A percentile compares a stretch with the other conserved stretches of the same genome.
Conservation (phyloP, 192 early-diverging fungal species). For the Entophlyctis luteolus region DNA sequence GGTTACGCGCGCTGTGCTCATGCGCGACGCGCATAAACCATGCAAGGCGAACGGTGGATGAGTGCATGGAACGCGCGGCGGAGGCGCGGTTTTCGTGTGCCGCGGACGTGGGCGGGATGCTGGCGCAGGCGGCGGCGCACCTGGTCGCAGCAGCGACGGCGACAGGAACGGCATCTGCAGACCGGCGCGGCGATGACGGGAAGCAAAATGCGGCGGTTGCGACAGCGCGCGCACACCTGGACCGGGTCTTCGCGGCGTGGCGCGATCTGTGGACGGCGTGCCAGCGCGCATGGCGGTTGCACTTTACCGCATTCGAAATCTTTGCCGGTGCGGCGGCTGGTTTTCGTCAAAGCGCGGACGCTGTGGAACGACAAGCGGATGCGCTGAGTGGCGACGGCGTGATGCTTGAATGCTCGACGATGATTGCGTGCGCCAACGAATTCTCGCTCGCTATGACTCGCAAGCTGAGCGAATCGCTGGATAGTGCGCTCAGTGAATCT, state of each 20-base stretch:
- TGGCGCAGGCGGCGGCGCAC: too few relatives aligned
- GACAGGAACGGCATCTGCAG: too few relatives aligned
- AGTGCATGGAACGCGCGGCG: too few relatives aligned
- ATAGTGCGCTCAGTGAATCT: constrained; percentile 23
- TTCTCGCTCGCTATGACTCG: constrained; percentile 27
- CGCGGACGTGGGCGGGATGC: too few relatives aligned
- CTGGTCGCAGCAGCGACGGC: too few relatives aligned
- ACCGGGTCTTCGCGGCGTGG: constrained; percentile 27
- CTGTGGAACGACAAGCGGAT: constrained; percentile 7
- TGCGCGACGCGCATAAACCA: too few relatives aligned
- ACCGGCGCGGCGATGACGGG: too few relatives aligned
- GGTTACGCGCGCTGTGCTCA: too few relatives aligned
- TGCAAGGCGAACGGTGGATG: too few relatives aligned
- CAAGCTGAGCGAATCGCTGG: constrained; percentile 26
- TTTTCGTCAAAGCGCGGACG: constrained; percentile 31
- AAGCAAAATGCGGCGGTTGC: constrained; percentile 28
- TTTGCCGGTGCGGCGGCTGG: background rate
- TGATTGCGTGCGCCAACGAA: constrained; percentile 29
- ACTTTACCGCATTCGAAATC: constrained; percentile 12
- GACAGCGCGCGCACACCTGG: constrained; percentile 23
- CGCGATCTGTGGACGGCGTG: constrained; percentile 37
- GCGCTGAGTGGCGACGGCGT: constrained; percentile 8
- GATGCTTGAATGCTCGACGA: constrained; percentile 7
- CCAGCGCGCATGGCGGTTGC: constrained; percentile 24
- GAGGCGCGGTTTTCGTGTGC: too few relatives aligned